Conservation (phyloP, 257 asterid species). For the Cruciata laevipes region DNA sequence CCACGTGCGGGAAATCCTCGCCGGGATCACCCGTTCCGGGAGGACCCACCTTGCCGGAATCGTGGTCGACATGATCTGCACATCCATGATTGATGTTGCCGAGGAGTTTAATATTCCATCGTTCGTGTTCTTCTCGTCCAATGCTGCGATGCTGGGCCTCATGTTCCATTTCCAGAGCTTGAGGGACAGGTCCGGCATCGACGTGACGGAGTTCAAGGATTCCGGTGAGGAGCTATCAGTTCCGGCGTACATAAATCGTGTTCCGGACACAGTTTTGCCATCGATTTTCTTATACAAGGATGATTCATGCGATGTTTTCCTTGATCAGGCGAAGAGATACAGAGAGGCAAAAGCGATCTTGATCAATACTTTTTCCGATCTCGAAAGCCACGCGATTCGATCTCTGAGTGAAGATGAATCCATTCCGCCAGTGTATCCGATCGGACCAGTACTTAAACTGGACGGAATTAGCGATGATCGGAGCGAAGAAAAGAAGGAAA, state of each 20-base stretch:
- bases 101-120: neutral
- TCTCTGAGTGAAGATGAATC: no score
- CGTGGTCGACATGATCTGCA: neutral
- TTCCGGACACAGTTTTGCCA: neutral
- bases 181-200: neutral
- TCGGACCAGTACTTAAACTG: no score
- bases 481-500: no score
- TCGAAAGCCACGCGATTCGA: no score
- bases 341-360: no score
- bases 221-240: neutral
- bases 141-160: neutral
- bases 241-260: neutral
- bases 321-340: no score
- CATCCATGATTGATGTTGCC: neutral
- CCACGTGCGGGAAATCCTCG: neutral
- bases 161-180: neutral
- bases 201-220: neutral
- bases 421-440: no score
- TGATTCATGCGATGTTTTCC: neutral
- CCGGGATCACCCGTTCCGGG: neutral
- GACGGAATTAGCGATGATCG: no score
- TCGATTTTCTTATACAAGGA: neutral
- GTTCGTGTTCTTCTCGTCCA: neutral
- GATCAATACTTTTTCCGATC: no score
- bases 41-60: neutral